Evolutionary conservation across 345 rosid species (phyloP).

Genomic region (Populus pruinosa): DNA sequence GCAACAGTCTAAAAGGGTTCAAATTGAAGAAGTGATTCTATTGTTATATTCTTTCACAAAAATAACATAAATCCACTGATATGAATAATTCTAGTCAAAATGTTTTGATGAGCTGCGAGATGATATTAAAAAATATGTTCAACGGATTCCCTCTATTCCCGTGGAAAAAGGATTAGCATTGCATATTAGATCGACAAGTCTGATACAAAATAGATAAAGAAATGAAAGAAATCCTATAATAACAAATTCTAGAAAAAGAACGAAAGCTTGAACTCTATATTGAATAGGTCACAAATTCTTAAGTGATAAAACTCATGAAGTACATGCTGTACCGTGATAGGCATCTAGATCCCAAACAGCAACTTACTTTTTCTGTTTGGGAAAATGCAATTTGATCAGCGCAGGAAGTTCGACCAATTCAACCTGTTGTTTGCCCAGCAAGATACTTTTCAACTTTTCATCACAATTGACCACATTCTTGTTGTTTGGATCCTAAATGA

Average conservation of each 20-base stretch:
- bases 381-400: slow-evolving; percentile 77
- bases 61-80: too few relatives aligned
- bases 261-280: background rate
- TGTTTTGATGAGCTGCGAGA: too few relatives aligned
- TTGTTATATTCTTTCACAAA: too few relatives aligned
- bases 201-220: background rate
- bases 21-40: too few relatives aligned
- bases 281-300: background rate
- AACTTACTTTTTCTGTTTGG: slow-evolving; percentile 56
- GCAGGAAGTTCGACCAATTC: slow-evolving; percentile 81
- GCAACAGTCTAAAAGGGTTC: too few relatives aligned
- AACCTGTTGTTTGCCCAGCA: slow-evolving; percentile 71
- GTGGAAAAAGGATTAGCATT: background rate
- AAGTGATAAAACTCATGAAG: background rate
- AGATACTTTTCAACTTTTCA: slow-evolving; percentile 62
- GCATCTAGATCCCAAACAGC: slow-evolving; percentile 7
- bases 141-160: background rate
- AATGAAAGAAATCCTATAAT: background rate
- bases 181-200: background rate
- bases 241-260: background rate
- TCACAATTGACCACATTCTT: slow-evolving; percentile 84
- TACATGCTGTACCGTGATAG: slow-evolving; percentile 2
- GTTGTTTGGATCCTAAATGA: slow-evolving; percentile 65
- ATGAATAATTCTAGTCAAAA: too few relatives aligned
- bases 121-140: background rate